Conservation (phyloP, 2,329 filamentous ascomycete genomes). For the Diaporthe sp. region DNA sequence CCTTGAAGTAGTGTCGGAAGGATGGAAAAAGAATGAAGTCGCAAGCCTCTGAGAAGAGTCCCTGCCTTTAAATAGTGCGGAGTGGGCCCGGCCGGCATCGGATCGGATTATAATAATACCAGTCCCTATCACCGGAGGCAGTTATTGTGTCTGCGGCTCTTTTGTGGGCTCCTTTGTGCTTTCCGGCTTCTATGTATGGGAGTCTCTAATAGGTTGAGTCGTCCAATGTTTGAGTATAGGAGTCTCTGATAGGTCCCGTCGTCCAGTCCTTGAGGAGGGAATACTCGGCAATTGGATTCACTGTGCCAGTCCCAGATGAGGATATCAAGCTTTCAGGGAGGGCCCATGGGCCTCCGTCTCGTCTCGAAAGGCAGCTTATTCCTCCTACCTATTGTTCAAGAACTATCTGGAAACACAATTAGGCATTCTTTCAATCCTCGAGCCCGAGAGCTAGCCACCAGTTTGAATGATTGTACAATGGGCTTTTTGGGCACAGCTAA, state of each 20-base stretch:
- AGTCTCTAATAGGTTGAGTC: too few species aligned
- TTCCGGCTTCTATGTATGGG: background rate
- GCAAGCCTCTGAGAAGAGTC: background rate
- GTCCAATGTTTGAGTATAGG: too few species aligned
- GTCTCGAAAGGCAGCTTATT: background rate
- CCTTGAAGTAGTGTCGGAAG: background rate
- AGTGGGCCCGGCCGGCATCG: background rate
- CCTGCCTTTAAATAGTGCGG: background rate
- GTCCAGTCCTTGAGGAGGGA: background rate
- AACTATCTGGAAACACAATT: background rate
- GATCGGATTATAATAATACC: background rate
- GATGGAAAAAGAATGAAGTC: background rate
- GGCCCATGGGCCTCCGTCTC: fast-evolving
- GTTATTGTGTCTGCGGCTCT: background rate
- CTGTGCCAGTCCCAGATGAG: background rate
- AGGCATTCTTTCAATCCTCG: background rate
- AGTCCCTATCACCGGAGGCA: background rate
- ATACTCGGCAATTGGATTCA: fast-evolving
- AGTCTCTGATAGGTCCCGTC: background rate
- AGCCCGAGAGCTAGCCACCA: fast-evolving
- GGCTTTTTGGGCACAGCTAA: background rate
- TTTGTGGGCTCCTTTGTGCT: background rate
- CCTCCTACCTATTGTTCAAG: background rate
- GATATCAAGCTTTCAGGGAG: fast-evolving
- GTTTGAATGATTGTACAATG: background rate